These are phyloP conservation scores for Penicillium thymicola DNA, from an alignment of 2,329 filamentous ascomycete species.

Conservation along the genomic window DNA sequence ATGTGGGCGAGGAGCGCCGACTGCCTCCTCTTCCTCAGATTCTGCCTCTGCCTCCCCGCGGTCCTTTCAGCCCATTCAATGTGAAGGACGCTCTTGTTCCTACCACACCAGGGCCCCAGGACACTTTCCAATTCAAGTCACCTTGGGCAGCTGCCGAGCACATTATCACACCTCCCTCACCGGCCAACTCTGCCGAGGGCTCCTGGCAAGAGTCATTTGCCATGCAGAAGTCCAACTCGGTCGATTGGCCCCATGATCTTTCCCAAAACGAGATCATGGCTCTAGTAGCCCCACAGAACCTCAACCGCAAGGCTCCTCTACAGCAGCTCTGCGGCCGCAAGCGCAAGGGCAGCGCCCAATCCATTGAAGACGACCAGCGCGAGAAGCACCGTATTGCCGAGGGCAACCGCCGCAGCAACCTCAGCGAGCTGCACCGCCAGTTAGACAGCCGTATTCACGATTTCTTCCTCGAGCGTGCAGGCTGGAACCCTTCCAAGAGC, in stretches of 20 bases:
- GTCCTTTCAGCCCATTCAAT: constrained; percentile 38
- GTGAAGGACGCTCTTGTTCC: constrained; percentile 28
- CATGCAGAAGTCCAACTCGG: constrained; percentile 25
- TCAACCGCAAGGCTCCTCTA: constrained; percentile 39
- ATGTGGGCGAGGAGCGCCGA: constrained; percentile 35
- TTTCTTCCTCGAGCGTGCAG: constrained; percentile 39
- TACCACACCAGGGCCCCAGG: constrained; percentile 35
- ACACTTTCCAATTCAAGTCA: constrained; percentile 34
- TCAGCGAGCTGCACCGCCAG: constrained; percentile 39
- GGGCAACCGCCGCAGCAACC: constrained; percentile 41
- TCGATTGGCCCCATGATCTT: constrained; percentile 36
- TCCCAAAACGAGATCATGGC: constrained; percentile 33
- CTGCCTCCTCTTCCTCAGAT: constrained; percentile 38
- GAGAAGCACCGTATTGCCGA: constrained; percentile 43
- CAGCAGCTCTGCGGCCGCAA: constrained; percentile 41
- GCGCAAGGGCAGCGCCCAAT: constrained; percentile 35
- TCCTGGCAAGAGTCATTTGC: constrained; percentile 36
- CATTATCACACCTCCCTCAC: constrained; percentile 35
- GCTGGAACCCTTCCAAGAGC: constrained; percentile 41
- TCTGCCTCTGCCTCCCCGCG: constrained; percentile 36
- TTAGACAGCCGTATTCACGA: constrained; percentile 39
- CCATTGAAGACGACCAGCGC: constrained; percentile 37
- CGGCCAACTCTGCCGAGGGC: constrained; percentile 38
- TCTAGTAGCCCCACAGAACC: constrained; percentile 36
- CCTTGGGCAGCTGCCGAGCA: constrained; percentile 30